Conservation (phyloP, 2,329 filamentous ascomycete species). For the Hymenotorrendiella dingleyae region DNA sequence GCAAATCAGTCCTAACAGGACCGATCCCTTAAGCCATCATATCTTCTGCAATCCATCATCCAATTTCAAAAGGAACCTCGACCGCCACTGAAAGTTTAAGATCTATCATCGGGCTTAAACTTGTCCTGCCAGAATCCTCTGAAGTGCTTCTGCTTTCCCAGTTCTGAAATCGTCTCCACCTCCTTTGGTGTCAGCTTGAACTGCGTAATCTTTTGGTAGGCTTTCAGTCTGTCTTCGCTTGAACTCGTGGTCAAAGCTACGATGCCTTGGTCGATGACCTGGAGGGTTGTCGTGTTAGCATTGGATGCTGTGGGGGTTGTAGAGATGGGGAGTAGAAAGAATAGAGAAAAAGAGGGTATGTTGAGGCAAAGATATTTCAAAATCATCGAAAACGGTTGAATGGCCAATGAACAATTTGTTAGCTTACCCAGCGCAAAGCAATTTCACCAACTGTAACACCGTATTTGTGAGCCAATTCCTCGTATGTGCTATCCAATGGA, state of each 20-base stretch:
- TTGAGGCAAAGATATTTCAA: no score
- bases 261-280: slow-evolving; percentile 52
- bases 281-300: no score
- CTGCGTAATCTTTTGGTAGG: slow-evolving; percentile 43
- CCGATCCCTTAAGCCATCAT: no score
- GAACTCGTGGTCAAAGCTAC: slow-evolving; percentile 54
- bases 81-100: no score
- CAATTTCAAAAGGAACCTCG: no score
- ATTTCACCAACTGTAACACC: slow-evolving; percentile 50
- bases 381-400: no score
- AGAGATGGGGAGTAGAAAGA: no score
- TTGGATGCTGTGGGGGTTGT: no score
- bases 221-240: slow-evolving; percentile 50
- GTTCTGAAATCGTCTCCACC: slow-evolving; percentile 47
- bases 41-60: no score
- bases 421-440: slow-evolving; percentile 55
- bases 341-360: no score
- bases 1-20: no score
- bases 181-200: slow-evolving; percentile 58
- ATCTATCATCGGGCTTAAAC: slow-evolving; percentile 7
- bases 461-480: slow-evolving; percentile 50
- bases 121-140: slow-evolving; percentile 9
- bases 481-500: slow-evolving; percentile 47
- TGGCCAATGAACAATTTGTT: no score
- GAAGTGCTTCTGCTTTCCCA: slow-evolving; percentile 36